These are phyloP conservation scores for Populus simonii DNA, from an alignment of 345 rosid genomes.

Conservation along the genomic window DNA sequence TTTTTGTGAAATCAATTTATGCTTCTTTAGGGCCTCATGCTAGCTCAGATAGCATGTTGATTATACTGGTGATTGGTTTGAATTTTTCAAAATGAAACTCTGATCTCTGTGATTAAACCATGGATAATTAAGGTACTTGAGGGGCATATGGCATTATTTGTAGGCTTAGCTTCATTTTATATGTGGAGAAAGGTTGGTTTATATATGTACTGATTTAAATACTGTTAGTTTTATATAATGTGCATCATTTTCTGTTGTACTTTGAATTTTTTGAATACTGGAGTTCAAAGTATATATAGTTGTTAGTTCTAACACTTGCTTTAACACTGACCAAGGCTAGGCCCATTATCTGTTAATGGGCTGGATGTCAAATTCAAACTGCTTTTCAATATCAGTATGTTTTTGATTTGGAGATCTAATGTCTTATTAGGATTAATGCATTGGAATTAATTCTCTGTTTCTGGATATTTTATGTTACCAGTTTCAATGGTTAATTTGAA, in stretches of 20 bases:
- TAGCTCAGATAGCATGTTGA: neutral
- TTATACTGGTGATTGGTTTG: neutral
- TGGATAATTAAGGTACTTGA: neutral
- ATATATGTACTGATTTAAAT: neutral
- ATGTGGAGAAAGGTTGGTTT: neutral
- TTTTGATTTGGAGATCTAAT: conserved; percentile 2
- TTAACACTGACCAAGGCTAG: neutral
- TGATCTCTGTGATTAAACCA: neutral
- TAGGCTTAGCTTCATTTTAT: neutral
- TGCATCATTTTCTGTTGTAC: neutral
- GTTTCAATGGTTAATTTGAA: conserved; percentile 8
- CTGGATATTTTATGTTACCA: neutral
- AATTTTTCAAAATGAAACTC: neutral
- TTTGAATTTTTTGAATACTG: neutral
- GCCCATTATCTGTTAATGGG: neutral
- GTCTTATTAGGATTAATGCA: neutral
- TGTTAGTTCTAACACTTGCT: neutral
- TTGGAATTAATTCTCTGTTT: neutral
- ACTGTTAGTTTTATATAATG: neutral
- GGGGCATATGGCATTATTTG: neutral
- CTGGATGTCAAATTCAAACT: neutral
- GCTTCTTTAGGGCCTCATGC: neutral
- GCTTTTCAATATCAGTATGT: neutral
- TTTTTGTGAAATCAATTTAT: neutral
- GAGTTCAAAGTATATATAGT: neutral